A percentile compares a stretch with the other conserved stretches of the same genome.
phyloP scores from a whole-genome alignment of 2,329 filamentous ascomycete species.

The Biscogniauxia mediterranea region DNA sequence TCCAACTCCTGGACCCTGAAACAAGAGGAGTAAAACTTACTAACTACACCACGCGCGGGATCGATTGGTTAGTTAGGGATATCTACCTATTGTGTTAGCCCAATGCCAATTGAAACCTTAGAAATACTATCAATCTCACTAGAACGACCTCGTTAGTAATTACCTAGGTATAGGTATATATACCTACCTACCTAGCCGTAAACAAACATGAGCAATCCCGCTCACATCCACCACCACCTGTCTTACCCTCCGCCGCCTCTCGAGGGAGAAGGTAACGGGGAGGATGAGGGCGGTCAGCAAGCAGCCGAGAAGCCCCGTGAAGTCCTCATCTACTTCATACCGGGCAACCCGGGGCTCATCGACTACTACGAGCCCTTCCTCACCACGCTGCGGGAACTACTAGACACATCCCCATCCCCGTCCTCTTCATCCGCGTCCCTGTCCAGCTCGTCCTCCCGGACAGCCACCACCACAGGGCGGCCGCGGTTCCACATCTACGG shows the following conservation, averaged over 20 bases:
- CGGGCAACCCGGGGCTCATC: conserved; percentile 75
- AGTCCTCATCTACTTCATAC: conserved; percentile 67
- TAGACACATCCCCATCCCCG: conserved; percentile 40
- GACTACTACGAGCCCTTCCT: conserved; percentile 72
- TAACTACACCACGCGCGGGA: too few species aligned
- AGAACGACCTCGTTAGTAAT: too few species aligned
- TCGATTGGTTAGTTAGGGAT: too few species aligned
- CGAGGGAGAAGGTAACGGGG: neutral
- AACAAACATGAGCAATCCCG: neutral
- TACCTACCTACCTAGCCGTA: too few species aligned
- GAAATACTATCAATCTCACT: too few species aligned
- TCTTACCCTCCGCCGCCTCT: conserved; percentile 13
- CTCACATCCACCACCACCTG: conserved; percentile 12
- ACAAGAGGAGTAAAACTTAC: neutral
- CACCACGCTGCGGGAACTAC: conserved; percentile 50
- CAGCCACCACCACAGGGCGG: conserved; percentile 7
- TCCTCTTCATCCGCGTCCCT: neutral
- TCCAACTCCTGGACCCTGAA: neutral
- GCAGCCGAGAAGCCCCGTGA: conserved; percentile 10
- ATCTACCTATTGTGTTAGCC: too few species aligned
- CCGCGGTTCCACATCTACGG: conserved; percentile 55
- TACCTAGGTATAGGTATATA: too few species aligned
- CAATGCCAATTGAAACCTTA: neutral
- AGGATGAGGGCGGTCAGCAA: neutral
- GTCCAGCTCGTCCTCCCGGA: too few species aligned